Evolutionary conservation across 768 basidiomycete genomes (phyloP).

Genomic region (Phanerodontia chrysosporium): DNA sequence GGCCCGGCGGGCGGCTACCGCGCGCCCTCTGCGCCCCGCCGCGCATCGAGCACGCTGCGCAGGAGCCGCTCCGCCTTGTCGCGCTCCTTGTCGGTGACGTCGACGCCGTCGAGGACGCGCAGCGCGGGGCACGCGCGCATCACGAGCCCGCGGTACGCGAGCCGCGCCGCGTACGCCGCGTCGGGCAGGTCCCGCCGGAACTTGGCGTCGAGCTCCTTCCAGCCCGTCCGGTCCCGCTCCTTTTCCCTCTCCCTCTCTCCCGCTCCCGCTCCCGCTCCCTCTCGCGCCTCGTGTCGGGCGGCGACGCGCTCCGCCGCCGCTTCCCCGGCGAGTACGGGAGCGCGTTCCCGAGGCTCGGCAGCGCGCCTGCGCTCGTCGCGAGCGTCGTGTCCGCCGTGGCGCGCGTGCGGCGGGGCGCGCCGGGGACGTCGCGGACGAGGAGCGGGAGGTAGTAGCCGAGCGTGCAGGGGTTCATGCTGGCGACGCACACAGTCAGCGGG

Average conservation of each 20-base stretch:
- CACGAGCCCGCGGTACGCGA: constrained; percentile 85
- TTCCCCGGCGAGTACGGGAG: not conserved
- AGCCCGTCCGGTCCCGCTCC: constrained; percentile 27
- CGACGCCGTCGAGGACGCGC: constrained; percentile 81
- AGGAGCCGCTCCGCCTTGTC: constrained; percentile 73
- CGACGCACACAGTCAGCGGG: not conserved
- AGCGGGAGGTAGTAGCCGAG: constrained; percentile 94
- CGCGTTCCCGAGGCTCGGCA: constrained; percentile 9
- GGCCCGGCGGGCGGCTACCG: not conserved
- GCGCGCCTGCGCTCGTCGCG: not conserved
- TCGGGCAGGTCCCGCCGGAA: constrained; percentile 91
- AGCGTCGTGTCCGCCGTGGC: not conserved
- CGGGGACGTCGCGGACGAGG: constrained; percentile 64
- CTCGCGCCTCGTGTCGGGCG: not conserved
- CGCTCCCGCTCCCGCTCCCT: constrained; percentile 10
- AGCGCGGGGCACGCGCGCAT: constrained; percentile 71
- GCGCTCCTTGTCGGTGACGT: constrained; percentile 79
- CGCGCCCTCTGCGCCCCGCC: constrained; percentile 1
- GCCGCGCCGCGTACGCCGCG: constrained; percentile 77
- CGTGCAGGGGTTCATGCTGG: constrained; percentile 95
- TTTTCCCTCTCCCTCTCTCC: constrained; percentile 9
- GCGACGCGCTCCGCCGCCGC: not conserved
- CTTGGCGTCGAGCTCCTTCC: constrained; percentile 77
- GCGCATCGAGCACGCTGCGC: constrained; percentile 38
- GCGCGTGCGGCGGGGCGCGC: constrained; percentile 36